Conservation (phyloP, 2,329 filamentous ascomycete species). For the Rugonectria rugulosa region DNA sequence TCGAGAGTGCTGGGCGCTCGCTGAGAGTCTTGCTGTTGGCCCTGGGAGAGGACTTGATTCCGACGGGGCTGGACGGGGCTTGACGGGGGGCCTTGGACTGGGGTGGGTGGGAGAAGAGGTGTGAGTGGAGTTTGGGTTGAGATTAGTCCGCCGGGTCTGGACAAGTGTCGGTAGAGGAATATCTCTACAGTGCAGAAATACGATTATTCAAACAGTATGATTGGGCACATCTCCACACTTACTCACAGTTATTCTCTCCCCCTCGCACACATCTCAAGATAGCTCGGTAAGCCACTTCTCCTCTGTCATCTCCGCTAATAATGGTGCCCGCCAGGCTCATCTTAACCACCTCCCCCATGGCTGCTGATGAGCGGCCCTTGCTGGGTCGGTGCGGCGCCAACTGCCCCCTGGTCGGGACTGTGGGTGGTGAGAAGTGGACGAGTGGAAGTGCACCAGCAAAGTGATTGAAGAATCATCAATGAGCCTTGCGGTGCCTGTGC, state of each 20-base stretch:
- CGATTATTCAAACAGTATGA: neutral
- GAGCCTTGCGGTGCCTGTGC: slow-evolving; percentile 19
- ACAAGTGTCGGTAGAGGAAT: slow-evolving; percentile 37
- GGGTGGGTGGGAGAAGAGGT: slow-evolving; percentile 43
- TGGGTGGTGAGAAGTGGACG: slow-evolving; percentile 14
- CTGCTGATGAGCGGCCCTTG: slow-evolving; percentile 28
- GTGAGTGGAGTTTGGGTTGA: slow-evolving; percentile 52
- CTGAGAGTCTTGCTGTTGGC: slow-evolving; percentile 22
- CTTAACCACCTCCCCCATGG: slow-evolving; percentile 38
- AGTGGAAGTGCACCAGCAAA: slow-evolving; percentile 10
- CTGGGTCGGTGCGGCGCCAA: slow-evolving; percentile 38
- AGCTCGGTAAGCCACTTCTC: slow-evolving; percentile 25
- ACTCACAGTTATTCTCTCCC: slow-evolving; percentile 6
- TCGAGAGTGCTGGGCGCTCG: slow-evolving; percentile 5
- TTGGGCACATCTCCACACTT: fast-evolving
- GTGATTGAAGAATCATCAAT: slow-evolving; percentile 14
- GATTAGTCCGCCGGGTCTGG: slow-evolving; percentile 49
- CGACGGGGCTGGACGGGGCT: slow-evolving; percentile 32
- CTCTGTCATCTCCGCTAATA: slow-evolving; percentile 43
- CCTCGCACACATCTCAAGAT: slow-evolving; percentile 15
- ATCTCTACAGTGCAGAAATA: slow-evolving; percentile 25
- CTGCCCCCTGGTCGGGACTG: slow-evolving; percentile 27
- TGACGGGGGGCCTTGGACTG: slow-evolving; percentile 25
- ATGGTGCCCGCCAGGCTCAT: slow-evolving; percentile 42
- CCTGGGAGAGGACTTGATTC: slow-evolving; percentile 13